Evolutionary conservation across 1,139 yeast species (phyloP), one percentile per base, ranked within the genome.

Genomic region (Candida sp.): DNA sequence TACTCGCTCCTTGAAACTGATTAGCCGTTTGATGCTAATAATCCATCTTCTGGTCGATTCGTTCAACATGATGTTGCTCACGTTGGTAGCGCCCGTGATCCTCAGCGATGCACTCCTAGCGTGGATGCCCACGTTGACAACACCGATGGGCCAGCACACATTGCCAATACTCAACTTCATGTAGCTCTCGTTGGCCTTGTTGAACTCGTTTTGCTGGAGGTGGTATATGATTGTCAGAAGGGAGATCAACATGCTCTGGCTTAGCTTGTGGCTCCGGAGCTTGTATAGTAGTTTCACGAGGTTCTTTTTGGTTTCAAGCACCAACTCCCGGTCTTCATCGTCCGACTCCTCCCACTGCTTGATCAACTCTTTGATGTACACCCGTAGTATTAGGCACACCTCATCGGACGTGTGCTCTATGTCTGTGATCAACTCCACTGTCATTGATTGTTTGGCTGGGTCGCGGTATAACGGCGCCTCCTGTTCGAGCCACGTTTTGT

Each of bases 61-160:
- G 63, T 88, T 90, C 49, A 84, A 81, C 92, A 90, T 86, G 26
- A 91, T 87, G 64, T 89, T 89, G 12, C 96, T 87, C 38, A 74
- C 71, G 59, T 83, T 81, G 46, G 61, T 57, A 47, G 63, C 64
- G 26, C 78, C 76, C 2, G 75, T 65, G 40, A 75, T 75, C 52
- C 69, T 74, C 65, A 63, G 68, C 26, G 67, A 65, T 22, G 88
- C 84, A 56, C 85, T 81, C 53, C 96, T 72, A 39, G 85, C 88
- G 65, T 91, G 97, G 52, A 91, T 90, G 44, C 96, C 93, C 11
- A 90, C 89, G 49, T 84, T 83, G 9, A 85, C 75, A 8, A 91
- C 90, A 35, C 97, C 97, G 55, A 91, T 88, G 2, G 97, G 97
- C 96, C 97, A 91, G 2, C 96, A 94, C 1, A 89, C 91, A 58